Evolutionary conservation across 1,284 basidiomycete genomes (phyloP), one percentile per base, ranked within the genome.

Genomic region (Trichosporon sp.): DNA sequence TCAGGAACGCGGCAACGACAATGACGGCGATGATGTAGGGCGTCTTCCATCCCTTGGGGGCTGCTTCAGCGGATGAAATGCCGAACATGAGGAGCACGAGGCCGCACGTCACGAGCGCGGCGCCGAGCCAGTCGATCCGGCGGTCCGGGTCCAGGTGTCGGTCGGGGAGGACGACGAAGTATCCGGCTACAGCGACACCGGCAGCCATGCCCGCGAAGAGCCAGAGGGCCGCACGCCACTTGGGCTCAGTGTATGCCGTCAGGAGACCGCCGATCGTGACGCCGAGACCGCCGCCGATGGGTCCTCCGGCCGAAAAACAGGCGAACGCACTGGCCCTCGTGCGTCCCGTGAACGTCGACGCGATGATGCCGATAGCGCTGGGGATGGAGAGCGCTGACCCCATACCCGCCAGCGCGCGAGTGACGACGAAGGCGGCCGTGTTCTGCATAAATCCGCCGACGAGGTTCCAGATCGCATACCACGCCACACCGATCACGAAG

Each of bases 51-150:
- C 89, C 87, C 11, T 90, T 74, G 0, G 90, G 87, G 0, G 91
- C 92, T 8, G 87, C 84, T 61, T 89, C 87, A 1, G 91, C 93
- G 77, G 93, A 89, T 63, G 90, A 90, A 1, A 96, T 87, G 0
- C 90, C 89, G 77, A 95, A 96, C 11, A 92, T 87, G 73, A 96
- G 86, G 1, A 96, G 85, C 0, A 92, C 89, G 12, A 96, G 85
- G 0, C 92, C 93, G 0, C 86, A 80, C 0, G 92, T 94, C 63
- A 93, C 87, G 38, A 95, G 82, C 19, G 88, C 84, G 0, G 91
- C 91, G 4, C 94, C 94, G 21, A 92, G 78, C 91, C 92, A 95
- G 78, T 97, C 94, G 0, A 96, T 86, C 0, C 91, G 86, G 31
- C 84, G 84, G 75, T 92, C 90, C 0, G 70, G 65, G 38, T 78